phyloP scores from a whole-genome alignment of 805 yeast genomes.

The Lipomyces kockii region DNA sequence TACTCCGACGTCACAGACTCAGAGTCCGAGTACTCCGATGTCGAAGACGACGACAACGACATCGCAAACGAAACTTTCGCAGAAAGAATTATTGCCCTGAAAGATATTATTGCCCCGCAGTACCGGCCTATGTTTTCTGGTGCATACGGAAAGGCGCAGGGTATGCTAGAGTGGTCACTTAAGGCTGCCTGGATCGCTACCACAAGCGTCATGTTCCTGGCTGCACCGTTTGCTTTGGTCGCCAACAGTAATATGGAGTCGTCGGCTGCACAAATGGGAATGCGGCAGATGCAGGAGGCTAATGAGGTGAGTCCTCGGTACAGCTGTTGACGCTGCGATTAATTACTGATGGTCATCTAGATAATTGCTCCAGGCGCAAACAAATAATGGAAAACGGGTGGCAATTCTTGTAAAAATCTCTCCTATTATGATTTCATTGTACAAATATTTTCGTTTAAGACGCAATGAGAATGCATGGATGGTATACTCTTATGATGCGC shows the following conservation, averaged over 20 bases:
- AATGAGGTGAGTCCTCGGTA: slow-evolving; percentile 39
- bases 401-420: not conserved
- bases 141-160: slow-evolving; percentile 45
- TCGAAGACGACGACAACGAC: slow-evolving; percentile 71
- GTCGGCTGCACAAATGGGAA: slow-evolving; percentile 50
- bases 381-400: not conserved
- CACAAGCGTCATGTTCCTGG: slow-evolving; percentile 80
- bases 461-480: not conserved
- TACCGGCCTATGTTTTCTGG: slow-evolving; percentile 62
- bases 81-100: slow-evolving; percentile 89
- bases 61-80: slow-evolving; percentile 76
- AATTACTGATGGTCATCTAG: slow-evolving; percentile 12
- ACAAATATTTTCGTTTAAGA: not conserved
- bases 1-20: slow-evolving; percentile 27
- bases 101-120: slow-evolving; percentile 87
- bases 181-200: slow-evolving; percentile 82
- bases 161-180: slow-evolving; percentile 52
- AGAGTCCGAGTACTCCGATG: slow-evolving; percentile 41
- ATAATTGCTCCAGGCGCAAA: slow-evolving; percentile 30
- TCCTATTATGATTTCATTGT: slow-evolving; percentile 1
- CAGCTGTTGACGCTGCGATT: not conserved
- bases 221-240: slow-evolving; percentile 90
- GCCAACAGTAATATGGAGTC: slow-evolving; percentile 16
- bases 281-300: slow-evolving; percentile 78
- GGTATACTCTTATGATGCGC: too few relatives aligned